Conservation (phyloP, 345 rosid genomes). For the Kandelia obovata region DNA sequence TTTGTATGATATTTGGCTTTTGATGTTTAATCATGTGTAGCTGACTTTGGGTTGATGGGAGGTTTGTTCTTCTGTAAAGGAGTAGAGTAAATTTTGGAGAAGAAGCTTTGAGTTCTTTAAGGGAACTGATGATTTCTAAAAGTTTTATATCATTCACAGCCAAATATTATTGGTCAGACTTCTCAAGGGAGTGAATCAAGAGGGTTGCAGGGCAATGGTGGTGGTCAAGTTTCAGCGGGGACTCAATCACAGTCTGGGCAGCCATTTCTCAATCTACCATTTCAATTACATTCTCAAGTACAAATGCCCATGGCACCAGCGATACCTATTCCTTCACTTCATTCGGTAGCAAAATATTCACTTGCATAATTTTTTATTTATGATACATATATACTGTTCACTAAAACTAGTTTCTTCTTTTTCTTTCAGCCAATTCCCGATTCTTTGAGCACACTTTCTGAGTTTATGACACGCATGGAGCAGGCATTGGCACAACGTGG, state of each 20-base stretch:
- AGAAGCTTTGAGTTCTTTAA: neutral
- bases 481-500: conserved; percentile 63
- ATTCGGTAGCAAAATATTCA: conserved; percentile 33
- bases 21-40: too few relatives aligned
- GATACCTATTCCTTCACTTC: conserved; percentile 64
- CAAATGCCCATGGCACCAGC: conserved; percentile 61
- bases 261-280: conserved; percentile 45
- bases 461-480: conserved; percentile 75
- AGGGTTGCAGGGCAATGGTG: conserved; percentile 31
- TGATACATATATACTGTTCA: neutral
- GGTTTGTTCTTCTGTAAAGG: too few relatives aligned
- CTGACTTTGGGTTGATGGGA: too few relatives aligned
- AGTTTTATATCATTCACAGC: conserved; percentile 29
- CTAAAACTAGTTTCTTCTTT: neutral
- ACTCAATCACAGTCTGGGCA: conserved; percentile 51
- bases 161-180: conserved; percentile 41
- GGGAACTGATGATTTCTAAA: neutral
- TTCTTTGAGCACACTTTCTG: conserved; percentile 67
- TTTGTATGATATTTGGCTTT: too few relatives aligned
- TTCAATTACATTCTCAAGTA: conserved; percentile 56
- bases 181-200: conserved; percentile 50
- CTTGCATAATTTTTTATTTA: conserved; percentile 5
- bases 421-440: conserved; percentile 78
- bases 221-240: conserved; percentile 48
- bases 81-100: too few relatives aligned